Conservation (phyloP, 2,329 filamentous ascomycete genomes). For the Exophiala alcalophila region DNA sequence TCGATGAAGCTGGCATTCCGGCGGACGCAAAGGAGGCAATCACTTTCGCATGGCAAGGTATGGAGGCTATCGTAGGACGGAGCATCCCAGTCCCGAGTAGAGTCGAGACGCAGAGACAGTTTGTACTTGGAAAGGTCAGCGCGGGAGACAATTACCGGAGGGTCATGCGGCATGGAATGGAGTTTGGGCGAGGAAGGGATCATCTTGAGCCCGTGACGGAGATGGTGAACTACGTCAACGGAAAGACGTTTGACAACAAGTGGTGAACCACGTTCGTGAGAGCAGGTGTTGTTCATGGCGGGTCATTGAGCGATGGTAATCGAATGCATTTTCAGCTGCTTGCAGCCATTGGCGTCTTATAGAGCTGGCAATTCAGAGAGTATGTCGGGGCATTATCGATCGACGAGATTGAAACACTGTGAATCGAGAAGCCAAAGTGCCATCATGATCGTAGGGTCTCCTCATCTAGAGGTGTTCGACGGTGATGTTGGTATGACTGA, state of each 20-base stretch:
- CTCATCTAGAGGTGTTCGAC: too few species aligned
- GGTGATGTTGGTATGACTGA: too few species aligned
- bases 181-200: constrained; percentile 48
- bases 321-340: too few species aligned
- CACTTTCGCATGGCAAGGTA: constrained; percentile 60
- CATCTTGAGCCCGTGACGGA: constrained; percentile 49
- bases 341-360: too few species aligned
- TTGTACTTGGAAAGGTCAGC: constrained; percentile 55
- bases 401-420: too few species aligned
- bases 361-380: too few species aligned
- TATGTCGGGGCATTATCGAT: too few species aligned
- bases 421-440: too few species aligned
- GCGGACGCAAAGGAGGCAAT: constrained; percentile 59
- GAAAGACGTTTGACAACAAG: constrained; percentile 50
- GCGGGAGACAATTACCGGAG: constrained; percentile 55
- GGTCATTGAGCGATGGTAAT: too few species aligned
- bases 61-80: constrained; percentile 57
- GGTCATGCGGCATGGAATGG: constrained; percentile 52
- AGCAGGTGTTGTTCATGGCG: too few species aligned
- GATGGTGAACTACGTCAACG: constrained; percentile 51
- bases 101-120: constrained; percentile 52
- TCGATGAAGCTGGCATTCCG: constrained; percentile 58
- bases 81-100: constrained; percentile 54
- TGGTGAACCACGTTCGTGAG: constrained; percentile 34
- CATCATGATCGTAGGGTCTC: too few species aligned